Conservation (phyloP, 495 filamentous ascomycete genomes). For the Geoglossum glabrum region DNA sequence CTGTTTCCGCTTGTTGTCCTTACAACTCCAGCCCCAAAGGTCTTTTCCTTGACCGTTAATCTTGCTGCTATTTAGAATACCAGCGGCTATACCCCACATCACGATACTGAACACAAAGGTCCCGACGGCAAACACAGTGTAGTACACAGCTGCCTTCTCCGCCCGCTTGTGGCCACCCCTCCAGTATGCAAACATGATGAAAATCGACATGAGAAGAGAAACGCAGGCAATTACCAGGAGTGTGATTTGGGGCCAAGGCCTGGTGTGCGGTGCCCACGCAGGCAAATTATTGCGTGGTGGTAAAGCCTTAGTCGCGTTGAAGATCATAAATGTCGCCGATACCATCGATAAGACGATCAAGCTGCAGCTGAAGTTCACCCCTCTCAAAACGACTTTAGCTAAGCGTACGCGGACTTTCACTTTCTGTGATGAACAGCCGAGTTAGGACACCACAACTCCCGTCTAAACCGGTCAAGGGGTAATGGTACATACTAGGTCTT, state of each 20-base stretch:
- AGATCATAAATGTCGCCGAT: constrained; percentile 65
- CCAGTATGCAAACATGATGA: constrained; percentile 74
- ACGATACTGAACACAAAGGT: constrained; percentile 89
- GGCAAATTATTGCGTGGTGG: constrained; percentile 59
- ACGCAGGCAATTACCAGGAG: constrained; percentile 58
- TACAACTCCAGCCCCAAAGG: constrained; percentile 93
- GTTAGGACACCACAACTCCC: too few species aligned
- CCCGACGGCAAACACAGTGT: constrained; percentile 72
- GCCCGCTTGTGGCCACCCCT: constrained; percentile 74
- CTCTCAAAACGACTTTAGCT: constrained; percentile 82
- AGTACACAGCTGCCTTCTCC: constrained; percentile 84
- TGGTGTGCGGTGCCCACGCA: constrained; percentile 60
- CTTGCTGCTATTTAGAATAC: constrained; percentile 58
- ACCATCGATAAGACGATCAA: constrained; percentile 84
- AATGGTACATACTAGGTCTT: constrained; percentile 52
- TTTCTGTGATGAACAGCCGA: constrained; percentile 37
- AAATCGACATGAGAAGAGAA: constrained; percentile 57
- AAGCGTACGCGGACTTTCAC: constrained; percentile 82
- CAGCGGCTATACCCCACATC: constrained; percentile 82
- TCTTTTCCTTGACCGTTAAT: constrained; percentile 56
- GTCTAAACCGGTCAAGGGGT: background rate
- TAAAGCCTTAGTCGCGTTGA: constrained; percentile 58
- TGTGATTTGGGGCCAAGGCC: constrained; percentile 75
- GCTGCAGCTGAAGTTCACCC: constrained; percentile 90
- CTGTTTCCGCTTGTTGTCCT: constrained; percentile 58